These are phyloP conservation scores for Picea glauca DNA, from an alignment of 75 land plant genomes.

Conservation along the genomic window DNA sequence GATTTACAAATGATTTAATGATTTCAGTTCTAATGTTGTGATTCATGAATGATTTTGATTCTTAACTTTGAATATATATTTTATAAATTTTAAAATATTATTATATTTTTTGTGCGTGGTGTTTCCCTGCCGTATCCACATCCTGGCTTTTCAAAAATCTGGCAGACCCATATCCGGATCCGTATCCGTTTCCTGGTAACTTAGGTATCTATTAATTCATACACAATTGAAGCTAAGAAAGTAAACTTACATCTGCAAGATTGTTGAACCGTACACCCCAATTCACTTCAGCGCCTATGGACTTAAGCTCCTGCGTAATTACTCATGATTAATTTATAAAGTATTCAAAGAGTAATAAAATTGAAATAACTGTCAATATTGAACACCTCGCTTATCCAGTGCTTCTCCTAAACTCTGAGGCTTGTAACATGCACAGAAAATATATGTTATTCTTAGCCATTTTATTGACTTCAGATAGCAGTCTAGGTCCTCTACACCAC, in stretches of 20 bases:
- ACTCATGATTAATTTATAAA: neutral
- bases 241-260: conserved; percentile 63
- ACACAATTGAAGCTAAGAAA: too few relatives aligned
- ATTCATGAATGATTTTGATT: too few relatives aligned
- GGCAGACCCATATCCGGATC: too few relatives aligned
- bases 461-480: neutral
- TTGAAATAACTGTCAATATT: neutral
- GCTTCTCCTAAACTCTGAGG: neutral
- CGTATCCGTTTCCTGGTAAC: too few relatives aligned
- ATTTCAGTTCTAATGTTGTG: too few relatives aligned
- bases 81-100: too few relatives aligned
- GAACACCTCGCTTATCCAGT: neutral
- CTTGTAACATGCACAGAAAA: neutral
- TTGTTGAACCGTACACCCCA: conserved; percentile 92
- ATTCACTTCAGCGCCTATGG: conserved; percentile 97
- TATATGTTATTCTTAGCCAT: neutral
- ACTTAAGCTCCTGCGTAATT: conserved; percentile 73
- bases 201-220: neutral
- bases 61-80: too few relatives aligned
- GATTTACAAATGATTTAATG: too few relatives aligned
- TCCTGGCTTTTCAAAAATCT: too few relatives aligned
- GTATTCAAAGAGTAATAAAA: neutral
- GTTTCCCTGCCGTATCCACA: too few relatives aligned
- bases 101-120: too few relatives aligned
- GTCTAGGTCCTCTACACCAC: neutral